Percentiles rank a stretch among this genome's conserved stretches.
phyloP scores from a whole-genome alignment of 768 basidiomycete species.

The Podaxis sp. region DNA sequence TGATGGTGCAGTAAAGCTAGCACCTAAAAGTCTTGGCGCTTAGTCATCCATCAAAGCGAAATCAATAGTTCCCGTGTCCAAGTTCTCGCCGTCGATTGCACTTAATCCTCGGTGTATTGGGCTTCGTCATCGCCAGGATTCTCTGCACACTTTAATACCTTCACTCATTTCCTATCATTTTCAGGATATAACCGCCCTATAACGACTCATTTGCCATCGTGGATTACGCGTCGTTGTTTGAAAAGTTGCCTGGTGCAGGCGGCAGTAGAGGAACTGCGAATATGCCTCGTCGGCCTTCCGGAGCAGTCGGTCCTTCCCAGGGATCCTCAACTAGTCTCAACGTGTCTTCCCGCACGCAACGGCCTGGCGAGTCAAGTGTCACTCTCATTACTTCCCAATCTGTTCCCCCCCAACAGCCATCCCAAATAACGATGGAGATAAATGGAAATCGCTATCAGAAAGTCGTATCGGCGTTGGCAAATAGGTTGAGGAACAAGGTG shows the following conservation, averaged over 20 bases:
- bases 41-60: conserved; percentile 6
- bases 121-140: not conserved
- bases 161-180: not conserved
- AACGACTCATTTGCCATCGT: not conserved
- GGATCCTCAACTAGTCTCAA: conserved; percentile 25
- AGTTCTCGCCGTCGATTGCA: not conserved
- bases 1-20: not conserved
- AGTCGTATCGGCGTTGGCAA: conserved; percentile 78
- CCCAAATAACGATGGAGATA: conserved; percentile 22
- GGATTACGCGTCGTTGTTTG: conserved; percentile 12
- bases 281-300: conserved; percentile 64
- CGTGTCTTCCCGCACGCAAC: not conserved
- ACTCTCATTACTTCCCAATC: conserved; percentile 4
- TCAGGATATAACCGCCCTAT: not conserved
- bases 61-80: conserved; percentile 13
- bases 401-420: conserved; percentile 26
- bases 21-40: not conserved
- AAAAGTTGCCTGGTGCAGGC: conserved; percentile 6
- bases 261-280: not conserved
- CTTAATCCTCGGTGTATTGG: conserved; percentile 1
- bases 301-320: conserved; percentile 42
- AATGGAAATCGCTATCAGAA: conserved; percentile 71
- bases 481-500: conserved; percentile 81
- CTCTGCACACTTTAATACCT: not conserved
- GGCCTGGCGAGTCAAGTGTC: not conserved